phyloP scores from a whole-genome alignment of 495 filamentous ascomycete genomes.

The Cairneyella variabilis region DNA sequence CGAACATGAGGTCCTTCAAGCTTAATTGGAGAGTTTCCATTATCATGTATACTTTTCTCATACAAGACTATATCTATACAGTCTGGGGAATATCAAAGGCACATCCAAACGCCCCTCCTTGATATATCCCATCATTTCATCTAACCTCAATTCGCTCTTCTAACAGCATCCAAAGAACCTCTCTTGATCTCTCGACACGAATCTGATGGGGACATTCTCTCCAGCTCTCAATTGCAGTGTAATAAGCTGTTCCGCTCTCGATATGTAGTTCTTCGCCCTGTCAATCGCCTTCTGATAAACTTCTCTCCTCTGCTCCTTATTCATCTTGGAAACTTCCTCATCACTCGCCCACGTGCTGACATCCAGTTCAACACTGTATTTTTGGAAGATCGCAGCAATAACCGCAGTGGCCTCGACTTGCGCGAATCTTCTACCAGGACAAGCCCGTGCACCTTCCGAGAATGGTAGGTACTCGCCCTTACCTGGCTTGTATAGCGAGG shows the following conservation, averaged over 20 bases:
- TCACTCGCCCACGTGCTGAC: constrained; percentile 57
- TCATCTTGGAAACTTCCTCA: constrained; percentile 56
- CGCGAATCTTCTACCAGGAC: constrained; percentile 66
- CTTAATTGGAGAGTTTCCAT: too few species aligned
- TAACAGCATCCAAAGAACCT: too few species aligned
- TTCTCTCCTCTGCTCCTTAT: constrained; percentile 37
- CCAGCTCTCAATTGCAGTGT: constrained; percentile 59
- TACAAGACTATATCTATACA: too few species aligned
- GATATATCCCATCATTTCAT: too few species aligned
- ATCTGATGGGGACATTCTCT: constrained; percentile 50
- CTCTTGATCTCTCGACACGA: constrained; percentile 59
- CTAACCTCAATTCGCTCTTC: too few species aligned
- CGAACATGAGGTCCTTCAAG: too few species aligned
- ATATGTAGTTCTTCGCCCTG: constrained; percentile 31
- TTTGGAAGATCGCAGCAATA: constrained; percentile 60
- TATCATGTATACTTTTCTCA: too few species aligned
- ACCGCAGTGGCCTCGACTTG: constrained; percentile 72
- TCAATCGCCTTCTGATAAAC: constrained; percentile 45
- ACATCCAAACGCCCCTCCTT: too few species aligned
- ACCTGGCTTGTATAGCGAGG: constrained; percentile 36
- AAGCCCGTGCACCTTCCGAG: constrained; percentile 66
- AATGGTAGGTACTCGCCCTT: constrained; percentile 70
- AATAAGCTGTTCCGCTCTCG: constrained; percentile 45
- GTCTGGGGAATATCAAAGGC: too few species aligned
- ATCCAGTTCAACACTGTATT: constrained; percentile 62